These are phyloP conservation scores for Dothistroma septosporum DNA, from an alignment of 2,329 filamentous ascomycete genomes.

Conservation along the genomic window DNA sequence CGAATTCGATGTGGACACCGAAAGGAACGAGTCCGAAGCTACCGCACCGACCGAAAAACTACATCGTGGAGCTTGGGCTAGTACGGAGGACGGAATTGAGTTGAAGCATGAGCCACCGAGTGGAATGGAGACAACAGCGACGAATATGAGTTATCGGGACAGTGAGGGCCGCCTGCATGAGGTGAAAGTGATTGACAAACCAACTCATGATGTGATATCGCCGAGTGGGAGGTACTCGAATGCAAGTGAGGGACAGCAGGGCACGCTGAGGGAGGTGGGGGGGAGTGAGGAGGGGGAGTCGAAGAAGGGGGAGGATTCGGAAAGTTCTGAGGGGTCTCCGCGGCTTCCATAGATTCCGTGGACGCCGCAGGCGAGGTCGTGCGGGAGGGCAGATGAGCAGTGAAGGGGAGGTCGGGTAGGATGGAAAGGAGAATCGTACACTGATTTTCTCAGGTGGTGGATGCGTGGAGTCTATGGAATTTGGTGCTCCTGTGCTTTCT, in stretches of 20 bases:
- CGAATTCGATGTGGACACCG: slow-evolving; percentile 6
- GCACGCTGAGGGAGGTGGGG: slow-evolving; percentile 1
- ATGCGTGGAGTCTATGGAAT: too few relatives aligned
- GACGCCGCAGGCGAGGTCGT: too few relatives aligned
- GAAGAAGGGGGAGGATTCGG: neutral
- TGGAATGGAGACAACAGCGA: slow-evolving; percentile 16
- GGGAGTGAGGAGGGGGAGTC: neutral
- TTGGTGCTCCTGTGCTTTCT: too few relatives aligned
- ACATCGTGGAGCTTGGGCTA: neutral
- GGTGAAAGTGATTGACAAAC: slow-evolving; percentile 22
- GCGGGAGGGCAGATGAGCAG: too few relatives aligned
- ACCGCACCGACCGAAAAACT: slow-evolving; percentile 12
- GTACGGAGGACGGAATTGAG: slow-evolving; percentile 7
- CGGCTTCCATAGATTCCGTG: too few relatives aligned
- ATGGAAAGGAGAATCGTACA: too few relatives aligned
- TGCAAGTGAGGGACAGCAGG: slow-evolving; percentile 1
- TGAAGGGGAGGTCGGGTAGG: too few relatives aligned
- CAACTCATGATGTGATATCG: slow-evolving; percentile 12
- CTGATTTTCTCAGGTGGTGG: too few relatives aligned
- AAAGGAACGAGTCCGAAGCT: slow-evolving; percentile 11
- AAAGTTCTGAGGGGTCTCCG: neutral
- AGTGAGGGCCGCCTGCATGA: slow-evolving; percentile 19
- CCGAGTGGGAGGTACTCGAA: neutral
- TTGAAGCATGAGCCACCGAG: slow-evolving; percentile 17
- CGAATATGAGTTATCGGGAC: slow-evolving; percentile 19